Base-by-base conservation (phyloP, 2,329 filamentous ascomycete species). In the Aspergillus sojae region DNA sequence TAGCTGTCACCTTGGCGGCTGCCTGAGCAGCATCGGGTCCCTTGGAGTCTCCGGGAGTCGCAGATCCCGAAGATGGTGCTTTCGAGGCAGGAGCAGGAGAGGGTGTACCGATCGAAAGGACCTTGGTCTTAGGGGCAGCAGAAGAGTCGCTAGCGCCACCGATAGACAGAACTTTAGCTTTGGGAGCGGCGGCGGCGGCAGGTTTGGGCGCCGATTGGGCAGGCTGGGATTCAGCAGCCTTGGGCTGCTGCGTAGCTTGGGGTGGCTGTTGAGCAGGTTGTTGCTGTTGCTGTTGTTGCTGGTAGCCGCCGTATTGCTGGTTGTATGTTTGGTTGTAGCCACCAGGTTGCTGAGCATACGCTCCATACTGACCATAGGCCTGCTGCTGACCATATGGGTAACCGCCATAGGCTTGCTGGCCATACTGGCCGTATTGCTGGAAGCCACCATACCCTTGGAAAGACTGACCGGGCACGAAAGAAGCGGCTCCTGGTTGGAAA, bases 1-100 rank as follows among this genome's bases (percentile, higher is more conserved):
- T 83, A 5, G 94, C 94, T 2, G 90, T 84, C n/a, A 91, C 89
- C 81, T 97, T 97, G 65, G 93, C 85, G 34, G 92, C 69, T 32
- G 90, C 90, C 68, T 91, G 90, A 3, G 88, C 79, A 43, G 79
- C 91, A 7, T 75, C 77, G 59, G 78, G 34, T 19, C 78, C 77
- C 65, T 77, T 75, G 32, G 80, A 75, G 62, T 87, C 84, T 56
- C 70, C 72, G 46, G 73, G 71, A 75, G 88, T 86, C 43, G 85
- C 81, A n/a, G 85, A 80, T 9, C 81, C 78, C 1, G 85, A 80
- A 28, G 82, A 68, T 36, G 80, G 74, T 43, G 75, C 71, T 30
- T 75, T 70, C 34, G 75, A 63, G 5, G 78, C 60, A 23, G 76
- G 67, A 11, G 77, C 69, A 75, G 62, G 28, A 68, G 65, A 41